phyloP scores from a whole-genome alignment of 176 grass and related monocot genomes.

The Oryza longistaminata region DNA sequence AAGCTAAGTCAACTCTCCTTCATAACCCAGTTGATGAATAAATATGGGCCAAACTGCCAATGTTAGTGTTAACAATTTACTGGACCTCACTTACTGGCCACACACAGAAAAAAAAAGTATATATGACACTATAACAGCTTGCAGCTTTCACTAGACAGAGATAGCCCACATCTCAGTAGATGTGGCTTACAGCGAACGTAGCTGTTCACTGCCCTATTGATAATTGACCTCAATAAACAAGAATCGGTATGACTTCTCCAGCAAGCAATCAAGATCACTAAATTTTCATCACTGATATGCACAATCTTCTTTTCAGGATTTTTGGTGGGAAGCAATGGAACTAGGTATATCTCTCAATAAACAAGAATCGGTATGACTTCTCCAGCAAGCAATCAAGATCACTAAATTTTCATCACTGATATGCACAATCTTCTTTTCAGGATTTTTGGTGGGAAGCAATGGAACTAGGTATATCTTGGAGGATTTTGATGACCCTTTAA shows the following conservation, averaged over 20 bases:
- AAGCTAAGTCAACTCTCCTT: slow-evolving; percentile 12
- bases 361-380: background rate
- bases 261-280: background rate
- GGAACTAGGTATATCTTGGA: background rate
- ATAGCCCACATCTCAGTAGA: background rate
- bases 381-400: background rate
- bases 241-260: background rate
- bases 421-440: background rate
- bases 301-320: background rate
- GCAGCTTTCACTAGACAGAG: background rate
- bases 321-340: background rate
- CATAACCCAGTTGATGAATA: slow-evolving; percentile 1
- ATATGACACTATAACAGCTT: background rate
- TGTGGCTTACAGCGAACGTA: background rate
- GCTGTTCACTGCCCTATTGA: background rate
- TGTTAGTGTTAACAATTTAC: background rate
- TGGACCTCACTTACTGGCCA: background rate
- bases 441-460: background rate
- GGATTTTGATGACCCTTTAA: background rate
- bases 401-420: background rate
- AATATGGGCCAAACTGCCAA: background rate
- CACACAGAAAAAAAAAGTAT: background rate
- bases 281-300: background rate
- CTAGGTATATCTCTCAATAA: too few species aligned
- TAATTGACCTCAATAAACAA: background rate